Conservation (phyloP, 345 rosid species). For the Citrus sinensis region DNA sequence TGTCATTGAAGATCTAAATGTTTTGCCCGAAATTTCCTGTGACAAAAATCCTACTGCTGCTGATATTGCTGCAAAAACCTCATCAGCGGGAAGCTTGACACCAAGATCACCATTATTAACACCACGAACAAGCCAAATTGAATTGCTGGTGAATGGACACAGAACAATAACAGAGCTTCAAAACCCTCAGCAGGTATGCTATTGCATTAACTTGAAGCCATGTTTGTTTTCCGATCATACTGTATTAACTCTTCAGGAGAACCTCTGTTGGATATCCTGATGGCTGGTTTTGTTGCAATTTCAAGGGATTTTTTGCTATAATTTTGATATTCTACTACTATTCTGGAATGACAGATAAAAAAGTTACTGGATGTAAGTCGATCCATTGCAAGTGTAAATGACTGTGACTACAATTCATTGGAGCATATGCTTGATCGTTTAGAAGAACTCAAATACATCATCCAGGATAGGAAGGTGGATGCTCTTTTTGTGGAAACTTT, state of each 20-base stretch:
- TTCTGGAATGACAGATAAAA: constrained; percentile 51
- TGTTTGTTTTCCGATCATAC: neutral
- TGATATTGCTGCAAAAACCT: constrained; percentile 45
- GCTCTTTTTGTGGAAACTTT: constrained; percentile 95
- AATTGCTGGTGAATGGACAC: constrained; percentile 65
- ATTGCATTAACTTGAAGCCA: neutral
- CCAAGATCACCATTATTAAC: constrained; percentile 83
- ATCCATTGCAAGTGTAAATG: constrained; percentile 65
- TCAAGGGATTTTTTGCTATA: neutral
- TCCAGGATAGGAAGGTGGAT: constrained; percentile 93
- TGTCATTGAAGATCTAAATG: constrained; percentile 45
- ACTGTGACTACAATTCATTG: constrained; percentile 60
- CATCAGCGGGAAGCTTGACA: constrained; percentile 83
- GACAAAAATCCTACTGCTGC: constrained; percentile 33
- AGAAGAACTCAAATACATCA: constrained; percentile 81
- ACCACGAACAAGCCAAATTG: constrained; percentile 76
- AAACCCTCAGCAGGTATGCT: constrained; percentile 71
- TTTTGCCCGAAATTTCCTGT: constrained; percentile 41
- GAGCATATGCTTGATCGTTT: constrained; percentile 73
- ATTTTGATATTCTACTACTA: constrained; percentile 14
- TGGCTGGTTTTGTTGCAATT: constrained; percentile 7
- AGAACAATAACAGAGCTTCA: constrained; percentile 78
- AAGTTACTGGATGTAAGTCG: constrained; percentile 79
- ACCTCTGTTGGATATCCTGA: neutral
- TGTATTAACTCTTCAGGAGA: constrained; percentile 1